Conservation (phyloP, 2,329 filamentous ascomycete species). For the Colletotrichum neosansevieriae region DNA sequence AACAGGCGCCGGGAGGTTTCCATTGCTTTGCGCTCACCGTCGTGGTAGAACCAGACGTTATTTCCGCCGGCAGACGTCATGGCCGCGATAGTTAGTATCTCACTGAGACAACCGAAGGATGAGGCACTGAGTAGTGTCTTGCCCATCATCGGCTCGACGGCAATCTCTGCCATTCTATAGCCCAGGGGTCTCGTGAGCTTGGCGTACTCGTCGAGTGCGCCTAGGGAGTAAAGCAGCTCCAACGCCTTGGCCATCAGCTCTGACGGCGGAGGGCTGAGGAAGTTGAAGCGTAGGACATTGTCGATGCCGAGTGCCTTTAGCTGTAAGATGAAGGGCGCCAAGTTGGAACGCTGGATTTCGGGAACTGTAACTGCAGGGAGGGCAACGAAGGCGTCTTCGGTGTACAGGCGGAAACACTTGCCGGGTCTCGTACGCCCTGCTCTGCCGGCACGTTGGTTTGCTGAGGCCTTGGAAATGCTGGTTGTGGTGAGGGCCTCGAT, state of each 20-base stretch:
- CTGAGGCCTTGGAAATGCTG: conserved; percentile 89
- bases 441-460: conserved; percentile 90
- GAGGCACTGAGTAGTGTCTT: conserved; percentile 84
- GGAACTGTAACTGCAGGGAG: conserved; percentile 82
- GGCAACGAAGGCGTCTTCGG: conserved; percentile 75
- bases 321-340: conserved; percentile 89
- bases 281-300: conserved; percentile 92
- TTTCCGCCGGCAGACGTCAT: conserved; percentile 90
- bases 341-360: conserved; percentile 91
- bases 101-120: conserved; percentile 81
- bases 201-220: conserved; percentile 88
- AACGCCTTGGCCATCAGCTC: conserved; percentile 87
- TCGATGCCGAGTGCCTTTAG: conserved; percentile 96
- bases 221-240: conserved; percentile 87
- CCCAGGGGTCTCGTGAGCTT: conserved; percentile 93
- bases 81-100: conserved; percentile 91
- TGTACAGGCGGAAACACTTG: conserved; percentile 95
- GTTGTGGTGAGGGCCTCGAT: conserved; percentile 89
- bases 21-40: conserved; percentile 79
- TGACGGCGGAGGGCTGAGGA: conserved; percentile 85
- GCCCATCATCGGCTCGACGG: conserved; percentile 95
- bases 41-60: conserved; percentile 84
- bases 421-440: conserved; percentile 90
- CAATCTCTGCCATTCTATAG: conserved; percentile 89
- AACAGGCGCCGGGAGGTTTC: conserved; percentile 85